These are phyloP conservation scores for Ceratobasidium sp. DNA, from an alignment of 1,284 basidiomycete species.

Conservation along the genomic window DNA sequence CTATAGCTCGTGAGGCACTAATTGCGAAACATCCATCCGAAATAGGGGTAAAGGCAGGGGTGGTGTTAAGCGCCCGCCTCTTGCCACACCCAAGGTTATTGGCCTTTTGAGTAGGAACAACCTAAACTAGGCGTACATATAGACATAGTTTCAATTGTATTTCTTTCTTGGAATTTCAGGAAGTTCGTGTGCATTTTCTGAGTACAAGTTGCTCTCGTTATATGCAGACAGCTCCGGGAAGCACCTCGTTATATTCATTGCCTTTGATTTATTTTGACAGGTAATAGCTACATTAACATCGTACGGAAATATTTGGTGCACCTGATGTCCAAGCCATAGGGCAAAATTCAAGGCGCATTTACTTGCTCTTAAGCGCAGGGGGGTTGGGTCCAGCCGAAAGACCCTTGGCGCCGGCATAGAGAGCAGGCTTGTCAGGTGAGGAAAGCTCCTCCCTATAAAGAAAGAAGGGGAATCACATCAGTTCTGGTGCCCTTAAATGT, in stretches of 20 bases:
- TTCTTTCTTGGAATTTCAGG: too few relatives aligned
- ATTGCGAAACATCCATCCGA: too few relatives aligned
- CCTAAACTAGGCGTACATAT: too few relatives aligned
- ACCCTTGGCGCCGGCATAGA: constrained; percentile 79
- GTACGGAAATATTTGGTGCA: background rate
- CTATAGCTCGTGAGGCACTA: too few relatives aligned
- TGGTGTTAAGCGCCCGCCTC: too few relatives aligned
- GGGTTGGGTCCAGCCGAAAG: constrained; percentile 74
- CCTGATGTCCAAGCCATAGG: background rate
- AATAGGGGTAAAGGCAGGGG: too few relatives aligned
- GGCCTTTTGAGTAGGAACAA: too few relatives aligned
- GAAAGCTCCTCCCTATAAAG: constrained; percentile 73
- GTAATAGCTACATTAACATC: background rate
- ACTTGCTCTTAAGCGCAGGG: constrained; percentile 62
- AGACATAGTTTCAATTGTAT: too few relatives aligned
- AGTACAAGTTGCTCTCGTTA: too few relatives aligned
- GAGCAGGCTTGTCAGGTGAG: constrained; percentile 55
- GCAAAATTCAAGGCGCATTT: background rate
- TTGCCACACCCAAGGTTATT: too few relatives aligned
- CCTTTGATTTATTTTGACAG: background rate
- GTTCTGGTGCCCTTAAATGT: background rate
- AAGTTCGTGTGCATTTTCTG: too few relatives aligned
- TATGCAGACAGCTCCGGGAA: too few relatives aligned
- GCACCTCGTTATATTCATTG: background rate
- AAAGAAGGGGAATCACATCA: background rate